A percentile compares a stretch with the other conserved stretches of the same genome.
Conservation (phyloP, 1,284 basidiomycete genomes). For the Sanguinoderma infundibulare region DNA sequence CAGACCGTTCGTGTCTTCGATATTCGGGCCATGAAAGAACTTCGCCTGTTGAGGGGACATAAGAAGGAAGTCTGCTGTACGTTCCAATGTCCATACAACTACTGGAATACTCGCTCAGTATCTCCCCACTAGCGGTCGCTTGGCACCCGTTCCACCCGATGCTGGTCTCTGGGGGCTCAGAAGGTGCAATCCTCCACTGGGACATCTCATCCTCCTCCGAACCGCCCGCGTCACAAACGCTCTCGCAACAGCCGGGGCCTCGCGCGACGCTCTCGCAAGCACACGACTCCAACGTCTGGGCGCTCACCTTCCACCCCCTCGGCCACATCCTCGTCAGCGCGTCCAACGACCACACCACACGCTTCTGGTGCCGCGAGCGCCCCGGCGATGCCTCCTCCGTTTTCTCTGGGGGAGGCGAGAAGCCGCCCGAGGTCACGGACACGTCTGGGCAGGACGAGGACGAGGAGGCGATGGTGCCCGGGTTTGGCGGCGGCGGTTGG, state of each 20-base stretch:
- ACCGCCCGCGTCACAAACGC: conserved; percentile 36
- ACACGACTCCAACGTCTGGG: conserved; percentile 98
- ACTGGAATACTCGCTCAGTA: neutral
- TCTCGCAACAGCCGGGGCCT: conserved; percentile 51
- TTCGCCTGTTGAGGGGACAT: conserved; percentile 90
- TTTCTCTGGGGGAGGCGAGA: conserved; percentile 77
- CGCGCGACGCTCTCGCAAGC: conserved; percentile 88
- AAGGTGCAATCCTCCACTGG: conserved; percentile 94
- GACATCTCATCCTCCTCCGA: conserved; percentile 60
- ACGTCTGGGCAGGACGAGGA: conserved; percentile 66
- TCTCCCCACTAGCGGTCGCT: conserved; percentile 65
- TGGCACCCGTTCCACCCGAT: conserved; percentile 97
- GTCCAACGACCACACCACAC: conserved; percentile 96
- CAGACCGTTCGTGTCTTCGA: conserved; percentile 97
- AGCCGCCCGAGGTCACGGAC: conserved; percentile 67
- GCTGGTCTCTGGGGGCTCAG: conserved; percentile 92
- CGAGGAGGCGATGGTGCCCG: conserved; percentile 65
- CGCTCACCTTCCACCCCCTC: conserved; percentile 93
- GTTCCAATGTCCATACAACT: neutral
- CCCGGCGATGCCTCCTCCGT: conserved; percentile 76
- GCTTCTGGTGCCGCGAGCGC: conserved; percentile 94
- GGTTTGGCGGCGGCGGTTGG: conserved; percentile 37
- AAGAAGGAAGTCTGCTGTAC: conserved; percentile 97
- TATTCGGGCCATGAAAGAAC: conserved; percentile 96
- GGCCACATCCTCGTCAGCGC: conserved; percentile 94